A percentile compares a stretch with the other conserved stretches of the same genome.
phyloP scores from a whole-genome alignment of 805 yeast species.

The Pichia californica region DNA sequence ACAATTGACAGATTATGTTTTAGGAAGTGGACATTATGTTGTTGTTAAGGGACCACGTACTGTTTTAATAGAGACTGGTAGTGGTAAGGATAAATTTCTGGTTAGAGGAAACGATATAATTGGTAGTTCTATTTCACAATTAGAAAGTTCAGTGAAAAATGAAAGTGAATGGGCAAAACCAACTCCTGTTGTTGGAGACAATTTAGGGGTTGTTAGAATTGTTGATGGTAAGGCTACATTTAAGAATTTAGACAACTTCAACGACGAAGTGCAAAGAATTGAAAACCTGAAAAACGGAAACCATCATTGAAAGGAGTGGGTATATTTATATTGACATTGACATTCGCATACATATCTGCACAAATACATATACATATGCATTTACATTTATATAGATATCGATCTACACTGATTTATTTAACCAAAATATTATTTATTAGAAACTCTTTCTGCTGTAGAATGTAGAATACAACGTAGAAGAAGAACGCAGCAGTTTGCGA shows the following conservation, averaged over 20 bases:
- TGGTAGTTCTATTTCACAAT: conserved; percentile 9
- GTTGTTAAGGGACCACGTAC: conserved; percentile 51
- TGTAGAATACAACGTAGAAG: no score
- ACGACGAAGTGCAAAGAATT: conserved; percentile 29
- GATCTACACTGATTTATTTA: no score
- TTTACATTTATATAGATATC: no score
- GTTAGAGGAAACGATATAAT: conserved; percentile 5
- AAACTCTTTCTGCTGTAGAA: no score
- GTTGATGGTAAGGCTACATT: conserved; percentile 36
- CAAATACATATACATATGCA: no score
- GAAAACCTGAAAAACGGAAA: conserved; percentile 19
- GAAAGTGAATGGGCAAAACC: conserved; percentile 20
- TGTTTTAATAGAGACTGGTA: conserved; percentile 41
- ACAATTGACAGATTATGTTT: conserved; percentile 13
- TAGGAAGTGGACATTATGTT: conserved; percentile 39
- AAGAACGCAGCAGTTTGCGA: no score
- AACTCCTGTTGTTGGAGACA: conserved; percentile 33
- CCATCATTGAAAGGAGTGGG: no score
- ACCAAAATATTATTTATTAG: no score
- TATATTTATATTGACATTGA: no score
- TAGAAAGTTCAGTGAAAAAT: conserved; percentile 21
- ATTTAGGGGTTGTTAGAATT: conserved; percentile 42
- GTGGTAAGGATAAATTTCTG: conserved; percentile 24
- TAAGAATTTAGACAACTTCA: conserved; percentile 39
- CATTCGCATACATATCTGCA: no score